Evolutionary conservation across 176 grass and related monocot species (phyloP).

Genomic region (Chloris gayana): DNA sequence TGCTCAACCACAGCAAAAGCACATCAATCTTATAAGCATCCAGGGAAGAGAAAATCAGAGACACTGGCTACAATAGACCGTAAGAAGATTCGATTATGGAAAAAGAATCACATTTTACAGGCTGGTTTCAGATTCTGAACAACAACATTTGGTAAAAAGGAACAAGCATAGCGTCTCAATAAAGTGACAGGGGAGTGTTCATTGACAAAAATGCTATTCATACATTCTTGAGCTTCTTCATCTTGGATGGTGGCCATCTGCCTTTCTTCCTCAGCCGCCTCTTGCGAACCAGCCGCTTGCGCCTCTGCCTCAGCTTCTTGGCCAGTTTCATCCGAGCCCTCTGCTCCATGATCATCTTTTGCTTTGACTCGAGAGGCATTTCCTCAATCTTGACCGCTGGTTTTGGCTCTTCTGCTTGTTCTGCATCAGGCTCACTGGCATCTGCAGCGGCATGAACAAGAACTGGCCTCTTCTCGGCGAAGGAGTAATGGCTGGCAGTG

Average conservation of each 20-base stretch:
- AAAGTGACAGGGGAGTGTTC: neutral
- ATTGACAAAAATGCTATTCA: neutral
- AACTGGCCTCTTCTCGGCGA: conserved; percentile 46
- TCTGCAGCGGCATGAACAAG: conserved; percentile 55
- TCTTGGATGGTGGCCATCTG: conserved; percentile 80
- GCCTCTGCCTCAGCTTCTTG: conserved; percentile 74
- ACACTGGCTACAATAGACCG: neutral
- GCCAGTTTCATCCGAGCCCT: conserved; percentile 65
- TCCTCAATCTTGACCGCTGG: conserved; percentile 47
- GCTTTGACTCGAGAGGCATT: conserved; percentile 74
- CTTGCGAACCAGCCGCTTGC: conserved; percentile 74
- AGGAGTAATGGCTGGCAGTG: conserved; percentile 24
- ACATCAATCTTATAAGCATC: conserved; percentile 9
- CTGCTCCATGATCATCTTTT: conserved; percentile 68
- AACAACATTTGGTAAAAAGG: conserved; percentile 25
- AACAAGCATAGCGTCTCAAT: conserved; percentile 3
- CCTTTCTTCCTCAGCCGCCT: conserved; percentile 86
- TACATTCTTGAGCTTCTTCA: conserved; percentile 85
- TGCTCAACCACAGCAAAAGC: neutral
- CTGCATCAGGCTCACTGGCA: conserved; percentile 40
- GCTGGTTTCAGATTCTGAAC: conserved; percentile 32
- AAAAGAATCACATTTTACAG: conserved; percentile 32
- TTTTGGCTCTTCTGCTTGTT: conserved; percentile 48
- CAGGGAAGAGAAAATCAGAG: neutral
- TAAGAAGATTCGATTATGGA: conserved; percentile 11